Base-by-base conservation (phyloP, 371 early-diverging fungal genomes). In the Umbelopsis sp. region DNA sequence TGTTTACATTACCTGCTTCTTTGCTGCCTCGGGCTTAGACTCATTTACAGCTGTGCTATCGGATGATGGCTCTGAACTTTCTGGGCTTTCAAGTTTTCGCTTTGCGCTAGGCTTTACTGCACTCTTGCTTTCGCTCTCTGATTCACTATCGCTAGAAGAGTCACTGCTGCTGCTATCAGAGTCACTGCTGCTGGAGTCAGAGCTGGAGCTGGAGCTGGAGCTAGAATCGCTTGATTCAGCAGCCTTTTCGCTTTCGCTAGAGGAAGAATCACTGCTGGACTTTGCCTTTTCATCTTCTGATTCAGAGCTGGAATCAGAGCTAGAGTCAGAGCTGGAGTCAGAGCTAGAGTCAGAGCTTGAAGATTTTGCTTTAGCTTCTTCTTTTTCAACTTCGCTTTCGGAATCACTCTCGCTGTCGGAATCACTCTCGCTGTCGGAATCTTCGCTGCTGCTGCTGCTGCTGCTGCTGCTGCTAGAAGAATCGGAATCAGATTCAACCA, bases 151-250 rank as follows among this genome's bases (percentile, higher is more conserved):
- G 32, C 63, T 62, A 50, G 62, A 63, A 32, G 77, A 70, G 48
- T 68, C 66, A 29, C 29, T 29, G 29, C 29, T 29, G 29, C 29
- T 29, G 29, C 29, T 29, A 29, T 29, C 29, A 29, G 29, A 29
- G 65, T 69, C 69, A 38, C 66, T 72, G 29, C 65, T 32, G 66
- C 70, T 66, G 25, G 84, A 73, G 20, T 63, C 66, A 46, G 78
- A 71, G 35, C 68, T 70, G 35, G 71, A 69, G 6, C 45, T 70
- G 44, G 48, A 48, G 6, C 18, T 18, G 16, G 48, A 48, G 20
- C 52, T 71, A 32, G 70, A 70, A 38, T 62, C 66, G 5, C 66
- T 66, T 12, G 73, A 71, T 11, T 64, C 74, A 8, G 72, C 72
- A 38, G 63, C 68, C 9, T 72, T 69, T 50, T 70, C 70, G 64